Conservation (phyloP, 768 basidiomycete genomes). For the Pleurotus citrinopileatus region DNA sequence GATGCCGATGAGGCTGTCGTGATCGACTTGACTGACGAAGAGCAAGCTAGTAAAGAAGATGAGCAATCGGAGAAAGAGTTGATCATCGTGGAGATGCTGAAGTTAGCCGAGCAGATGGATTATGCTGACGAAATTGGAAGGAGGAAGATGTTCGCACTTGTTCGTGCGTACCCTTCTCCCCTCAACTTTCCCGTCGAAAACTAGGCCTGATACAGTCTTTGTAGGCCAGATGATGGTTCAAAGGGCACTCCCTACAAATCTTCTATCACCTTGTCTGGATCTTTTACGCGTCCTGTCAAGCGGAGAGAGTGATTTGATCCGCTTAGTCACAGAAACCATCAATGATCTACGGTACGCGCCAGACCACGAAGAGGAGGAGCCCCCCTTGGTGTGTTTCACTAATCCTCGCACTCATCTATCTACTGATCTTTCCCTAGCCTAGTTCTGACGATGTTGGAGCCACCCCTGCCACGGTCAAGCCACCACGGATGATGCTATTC, state of each 20-base stretch:
- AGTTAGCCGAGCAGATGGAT: constrained; percentile 76
- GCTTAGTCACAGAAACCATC: constrained; percentile 85
- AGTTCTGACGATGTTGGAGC: constrained; percentile 23
- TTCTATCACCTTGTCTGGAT: constrained; percentile 79
- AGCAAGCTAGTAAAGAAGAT: constrained; percentile 42
- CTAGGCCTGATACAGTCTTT: neutral
- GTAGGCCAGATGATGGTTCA: constrained; percentile 81
- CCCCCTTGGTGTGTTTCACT: constrained; percentile 18
- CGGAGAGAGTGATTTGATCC: constrained; percentile 81
- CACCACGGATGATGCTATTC: constrained; percentile 16
- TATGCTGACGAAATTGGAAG: constrained; percentile 92
- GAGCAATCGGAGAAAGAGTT: constrained; percentile 53
- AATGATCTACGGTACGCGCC: constrained; percentile 69
- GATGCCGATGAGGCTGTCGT: constrained; percentile 18
- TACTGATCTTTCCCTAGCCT: constrained; percentile 7
- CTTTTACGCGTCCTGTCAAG: constrained; percentile 70
- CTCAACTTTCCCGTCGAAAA: constrained; percentile 2
- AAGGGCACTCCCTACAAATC: constrained; percentile 60
- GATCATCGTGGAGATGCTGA: constrained; percentile 78
- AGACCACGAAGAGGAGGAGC: constrained; percentile 36
- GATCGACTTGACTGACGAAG: constrained; percentile 25
- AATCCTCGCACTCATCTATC: neutral
- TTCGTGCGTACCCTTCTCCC: constrained; percentile 55
- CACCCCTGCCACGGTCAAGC: constrained; percentile 22
- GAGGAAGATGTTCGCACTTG: constrained; percentile 81